phyloP scores from a whole-genome alignment of 345 rosid genomes.

The Eucalyptus camaldulensis region DNA sequence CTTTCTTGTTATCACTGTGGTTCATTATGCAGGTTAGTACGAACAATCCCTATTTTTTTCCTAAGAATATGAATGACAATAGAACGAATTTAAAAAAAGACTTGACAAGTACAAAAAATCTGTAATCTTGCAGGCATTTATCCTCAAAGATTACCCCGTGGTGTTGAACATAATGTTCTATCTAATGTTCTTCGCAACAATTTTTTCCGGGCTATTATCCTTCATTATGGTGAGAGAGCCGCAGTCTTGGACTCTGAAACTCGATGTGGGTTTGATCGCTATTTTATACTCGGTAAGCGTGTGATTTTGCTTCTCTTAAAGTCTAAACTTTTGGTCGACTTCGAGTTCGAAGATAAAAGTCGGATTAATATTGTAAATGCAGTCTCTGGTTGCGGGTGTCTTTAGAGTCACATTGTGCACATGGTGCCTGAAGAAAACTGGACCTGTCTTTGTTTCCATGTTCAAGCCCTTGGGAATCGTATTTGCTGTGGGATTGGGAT shows the following conservation, averaged over 20 bases:
- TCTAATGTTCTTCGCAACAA: background rate
- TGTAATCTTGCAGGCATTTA: background rate
- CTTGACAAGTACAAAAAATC: background rate
- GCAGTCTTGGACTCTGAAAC: background rate
- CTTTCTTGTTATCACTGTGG: background rate
- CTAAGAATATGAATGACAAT: background rate
- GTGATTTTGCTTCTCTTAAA: background rate
- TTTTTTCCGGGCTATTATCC: background rate
- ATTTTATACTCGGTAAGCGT: background rate
- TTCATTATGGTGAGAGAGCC: background rate
- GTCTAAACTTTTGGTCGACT: background rate
- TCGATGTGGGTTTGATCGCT: background rate
- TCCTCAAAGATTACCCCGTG: background rate
- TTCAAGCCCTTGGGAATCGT: background rate
- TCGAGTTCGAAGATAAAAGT: background rate
- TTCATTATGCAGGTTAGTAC: slow-evolving; percentile 1
- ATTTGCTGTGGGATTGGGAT: background rate
- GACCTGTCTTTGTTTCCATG: background rate
- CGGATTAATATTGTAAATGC: background rate
- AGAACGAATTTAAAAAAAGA: background rate
- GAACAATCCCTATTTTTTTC: background rate
- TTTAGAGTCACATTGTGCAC: background rate
- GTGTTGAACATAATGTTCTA: background rate
- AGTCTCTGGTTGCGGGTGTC: background rate
- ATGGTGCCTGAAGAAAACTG: background rate